A percentile compares a stretch with the other conserved stretches of the same genome.
These are phyloP conservation scores for Cryptosporidium ryanae DNA, from an alignment of 169 alveolate species.

Conservation along the genomic window DNA sequence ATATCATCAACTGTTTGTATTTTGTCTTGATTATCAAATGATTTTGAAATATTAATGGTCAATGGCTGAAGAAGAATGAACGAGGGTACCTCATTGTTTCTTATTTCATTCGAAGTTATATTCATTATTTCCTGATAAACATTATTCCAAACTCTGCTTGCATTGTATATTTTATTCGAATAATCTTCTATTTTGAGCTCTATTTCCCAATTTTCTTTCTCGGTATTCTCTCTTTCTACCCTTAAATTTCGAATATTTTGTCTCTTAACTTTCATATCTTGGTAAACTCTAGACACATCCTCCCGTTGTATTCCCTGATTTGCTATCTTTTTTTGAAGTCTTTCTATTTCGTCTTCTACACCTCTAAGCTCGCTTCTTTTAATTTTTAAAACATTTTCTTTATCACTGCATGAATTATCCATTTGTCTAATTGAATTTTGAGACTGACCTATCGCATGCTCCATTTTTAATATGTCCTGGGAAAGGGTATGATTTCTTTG, in stretches of 20 bases:
- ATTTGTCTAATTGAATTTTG: slow-evolving; percentile 40
- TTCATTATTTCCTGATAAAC: slow-evolving; percentile 48
- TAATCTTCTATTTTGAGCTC: slow-evolving; percentile 55
- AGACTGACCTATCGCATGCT: slow-evolving; percentile 66
- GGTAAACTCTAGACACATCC: slow-evolving; percentile 73
- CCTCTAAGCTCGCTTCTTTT: slow-evolving; percentile 35
- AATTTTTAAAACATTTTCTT: slow-evolving; percentile 36
- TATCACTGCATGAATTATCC: slow-evolving; percentile 65
- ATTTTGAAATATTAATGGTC: slow-evolving; percentile 16
- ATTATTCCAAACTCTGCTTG: slow-evolving; percentile 56
- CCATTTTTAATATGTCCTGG: slow-evolving; percentile 64
- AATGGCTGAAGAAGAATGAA: slow-evolving; percentile 32
- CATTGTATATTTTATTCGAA: slow-evolving; percentile 37
- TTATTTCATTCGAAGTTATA: slow-evolving; percentile 53
- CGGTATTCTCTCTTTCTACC: slow-evolving; percentile 58
- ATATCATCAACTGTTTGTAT: slow-evolving; percentile 27
- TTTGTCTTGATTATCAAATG: slow-evolving; percentile 23
- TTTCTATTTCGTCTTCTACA: slow-evolving; percentile 68
- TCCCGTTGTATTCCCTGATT: slow-evolving; percentile 67
- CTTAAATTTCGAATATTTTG: slow-evolving; percentile 57
- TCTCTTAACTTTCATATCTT: slow-evolving; percentile 68
- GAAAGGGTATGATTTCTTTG: slow-evolving; percentile 72
- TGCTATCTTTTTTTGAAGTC: slow-evolving; percentile 60
- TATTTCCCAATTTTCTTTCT: slow-evolving; percentile 67
- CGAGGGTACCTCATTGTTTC: slow-evolving; percentile 32